Percentiles rank a stretch among this genome's conserved stretches.
phyloP scores from a whole-genome alignment of 1,139 yeast genomes.

The Taphrina pruni region DNA sequence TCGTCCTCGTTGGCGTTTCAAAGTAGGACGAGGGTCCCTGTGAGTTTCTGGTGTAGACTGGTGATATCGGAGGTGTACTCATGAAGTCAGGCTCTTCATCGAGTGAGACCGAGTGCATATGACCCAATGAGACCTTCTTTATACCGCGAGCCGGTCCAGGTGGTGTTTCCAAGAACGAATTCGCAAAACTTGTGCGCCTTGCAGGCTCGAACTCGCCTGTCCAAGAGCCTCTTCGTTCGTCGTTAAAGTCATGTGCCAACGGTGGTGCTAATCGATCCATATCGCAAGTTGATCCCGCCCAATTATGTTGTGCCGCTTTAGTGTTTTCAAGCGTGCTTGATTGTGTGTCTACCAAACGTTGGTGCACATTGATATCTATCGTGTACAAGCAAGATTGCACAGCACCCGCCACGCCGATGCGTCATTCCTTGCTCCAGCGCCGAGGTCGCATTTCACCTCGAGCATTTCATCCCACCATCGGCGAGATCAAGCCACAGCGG shows the following conservation, averaged over 20 bases:
- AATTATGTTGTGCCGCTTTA: too few species aligned
- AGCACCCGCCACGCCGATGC: background rate
- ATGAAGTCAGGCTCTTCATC: conserved; percentile 26
- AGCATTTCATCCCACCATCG: too few species aligned
- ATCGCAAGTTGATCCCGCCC: background rate
- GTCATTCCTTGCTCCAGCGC: background rate
- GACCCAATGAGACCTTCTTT: conserved; percentile 6
- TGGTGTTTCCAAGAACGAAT: conserved; percentile 26
- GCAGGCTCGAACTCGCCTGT: conserved; percentile 16
- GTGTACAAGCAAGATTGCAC: too few species aligned
- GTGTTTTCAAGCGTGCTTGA: too few species aligned
- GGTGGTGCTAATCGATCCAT: conserved; percentile 27
- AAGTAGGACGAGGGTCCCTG: conserved; percentile 14
- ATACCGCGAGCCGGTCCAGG: conserved; percentile 8
- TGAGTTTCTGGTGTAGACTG: background rate
- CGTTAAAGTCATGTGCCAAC: conserved; percentile 10
- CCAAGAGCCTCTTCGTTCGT: conserved; percentile 28
- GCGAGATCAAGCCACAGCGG: background rate
- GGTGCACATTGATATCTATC: too few species aligned
- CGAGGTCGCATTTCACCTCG: too few species aligned
- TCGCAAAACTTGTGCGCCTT: conserved; percentile 28
- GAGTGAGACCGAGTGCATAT: conserved; percentile 17
- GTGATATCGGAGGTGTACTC: conserved; percentile 26
- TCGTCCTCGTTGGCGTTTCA: conserved; percentile 5
- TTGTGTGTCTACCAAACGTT: too few species aligned